Conservation (phyloP, 2,329 filamentous ascomycete genomes). For the Penicillium crustosum region DNA sequence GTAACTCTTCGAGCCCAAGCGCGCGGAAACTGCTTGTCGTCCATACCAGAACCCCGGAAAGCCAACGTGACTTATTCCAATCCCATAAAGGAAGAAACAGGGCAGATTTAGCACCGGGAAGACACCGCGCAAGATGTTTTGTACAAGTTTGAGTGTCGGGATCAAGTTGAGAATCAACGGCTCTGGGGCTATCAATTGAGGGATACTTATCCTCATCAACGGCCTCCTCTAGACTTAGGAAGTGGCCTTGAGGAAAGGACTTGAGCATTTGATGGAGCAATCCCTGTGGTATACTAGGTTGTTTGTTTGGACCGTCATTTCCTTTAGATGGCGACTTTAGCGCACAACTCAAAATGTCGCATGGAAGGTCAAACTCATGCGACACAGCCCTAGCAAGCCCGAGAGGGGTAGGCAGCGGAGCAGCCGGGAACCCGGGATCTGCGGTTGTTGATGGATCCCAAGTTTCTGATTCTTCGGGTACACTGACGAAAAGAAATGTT, state of each 20-base stretch:
- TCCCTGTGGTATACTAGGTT: conserved; percentile 8
- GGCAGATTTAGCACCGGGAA: conserved; percentile 24
- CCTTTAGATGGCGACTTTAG: neutral
- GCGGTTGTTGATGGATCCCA: conserved; percentile 16
- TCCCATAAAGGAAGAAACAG: conserved; percentile 36
- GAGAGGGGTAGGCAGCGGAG: neutral
- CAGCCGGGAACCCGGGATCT: neutral
- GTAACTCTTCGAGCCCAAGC: conserved; percentile 27
- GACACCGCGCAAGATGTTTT: conserved; percentile 12
- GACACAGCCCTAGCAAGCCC: neutral
- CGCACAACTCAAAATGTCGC: conserved; percentile 17
- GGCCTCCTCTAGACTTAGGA: conserved; percentile 11
- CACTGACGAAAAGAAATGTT: neutral
- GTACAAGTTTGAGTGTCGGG: neutral
- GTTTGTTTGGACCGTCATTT: no score
- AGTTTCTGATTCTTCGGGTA: conserved; percentile 8
- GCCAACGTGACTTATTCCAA: conserved; percentile 33
- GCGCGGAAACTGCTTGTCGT: conserved; percentile 16
- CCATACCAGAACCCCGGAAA: conserved; percentile 31
- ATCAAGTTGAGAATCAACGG: neutral
- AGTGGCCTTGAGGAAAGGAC: conserved; percentile 21
- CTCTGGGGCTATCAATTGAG: neutral
- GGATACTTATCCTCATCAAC: neutral
- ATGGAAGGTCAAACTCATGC: conserved; percentile 11
- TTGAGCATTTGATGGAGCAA: conserved; percentile 13